Base-by-base conservation (phyloP, 768 basidiomycete genomes). In the Hypholoma fasciculare region DNA sequence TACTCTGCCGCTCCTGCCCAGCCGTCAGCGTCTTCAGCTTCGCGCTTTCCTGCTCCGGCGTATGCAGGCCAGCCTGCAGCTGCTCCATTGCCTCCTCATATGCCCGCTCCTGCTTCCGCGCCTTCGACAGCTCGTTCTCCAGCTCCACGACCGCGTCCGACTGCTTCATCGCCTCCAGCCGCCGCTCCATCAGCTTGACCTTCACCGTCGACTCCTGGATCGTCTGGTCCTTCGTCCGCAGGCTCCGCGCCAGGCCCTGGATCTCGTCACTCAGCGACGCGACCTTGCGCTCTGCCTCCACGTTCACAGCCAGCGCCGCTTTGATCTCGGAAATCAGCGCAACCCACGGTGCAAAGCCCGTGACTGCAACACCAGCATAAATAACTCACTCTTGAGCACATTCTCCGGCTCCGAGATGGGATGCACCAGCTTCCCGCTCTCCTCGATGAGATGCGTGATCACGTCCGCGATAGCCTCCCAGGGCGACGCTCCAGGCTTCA, bases 81-180 rank as follows among this genome's bases (percentile, higher is more conserved):
- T 94, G 92, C 63, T 96, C 95, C 80, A 98, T 90, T 2, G 94
- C 93, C 65, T 96, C 94, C 69, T 94, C 91, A 65, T 96, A 92
- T 30, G 89, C 88, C 56, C 88, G 82, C 71, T 96, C 94, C 67
- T 96, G 92, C 72, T 94, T 92, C 72, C 86, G 84, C 3, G 87
- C 85, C 69, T 94, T 94, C 27, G 80, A 74, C 1, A 98, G 77
- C 65, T 96, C 89, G 34, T 69, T 73, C 74, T 98, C 95, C 17
- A 98, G 83, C 59, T 93, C 90, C 13, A 78, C 71, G 52, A 98
- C 90, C 7, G 82, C 76, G 56, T 98, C 96, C 4, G 89, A 87
- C 73, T 96, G 93, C 70, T 90, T 96, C 60, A 87, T 88, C 1
- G 87, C 83, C 69, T 98, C 96, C 80, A 95, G 87, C 34, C 94